A percentile compares a stretch with the other conserved stretches of the same genome.
Evolutionary conservation across 495 filamentous ascomycete genomes (phyloP).

Genomic region (Achaetomiella virescens): DNA sequence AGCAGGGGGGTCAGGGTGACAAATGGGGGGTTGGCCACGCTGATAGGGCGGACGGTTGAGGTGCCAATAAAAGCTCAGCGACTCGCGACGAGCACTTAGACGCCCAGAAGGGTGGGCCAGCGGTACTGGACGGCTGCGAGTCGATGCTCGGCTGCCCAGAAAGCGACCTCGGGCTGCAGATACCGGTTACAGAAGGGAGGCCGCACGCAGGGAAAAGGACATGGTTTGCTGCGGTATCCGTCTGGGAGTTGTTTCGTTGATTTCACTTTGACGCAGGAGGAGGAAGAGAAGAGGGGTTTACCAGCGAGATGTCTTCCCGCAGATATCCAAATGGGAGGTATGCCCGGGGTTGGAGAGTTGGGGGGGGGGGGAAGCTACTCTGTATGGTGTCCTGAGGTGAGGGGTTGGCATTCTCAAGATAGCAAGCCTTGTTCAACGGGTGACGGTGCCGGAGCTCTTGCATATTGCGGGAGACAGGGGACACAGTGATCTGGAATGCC

Average conservation of each 20-base stretch:
- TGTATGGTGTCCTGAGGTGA: background rate
- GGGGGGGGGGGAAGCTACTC: background rate
- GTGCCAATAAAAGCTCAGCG: slow-evolving; percentile 30
- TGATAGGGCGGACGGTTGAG: slow-evolving; percentile 29
- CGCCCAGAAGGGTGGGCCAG: slow-evolving; percentile 29
- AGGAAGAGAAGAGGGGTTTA: background rate
- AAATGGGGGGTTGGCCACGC: slow-evolving; percentile 11
- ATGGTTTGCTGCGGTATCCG: slow-evolving; percentile 18
- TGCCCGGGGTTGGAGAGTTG: slow-evolving; percentile 5
- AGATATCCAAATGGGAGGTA: slow-evolving; percentile 9
- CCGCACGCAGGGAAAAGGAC: slow-evolving; percentile 2
- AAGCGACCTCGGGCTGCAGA: slow-evolving; percentile 22
- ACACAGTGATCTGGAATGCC: background rate
- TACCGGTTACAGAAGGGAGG: slow-evolving; percentile 15
- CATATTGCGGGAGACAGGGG: slow-evolving; percentile 9
- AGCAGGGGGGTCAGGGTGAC: slow-evolving; percentile 18
- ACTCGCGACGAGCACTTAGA: slow-evolving; percentile 33
- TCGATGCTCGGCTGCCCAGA: slow-evolving; percentile 23
- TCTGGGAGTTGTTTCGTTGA: slow-evolving; percentile 2
- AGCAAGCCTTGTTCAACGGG: slow-evolving; percentile 7
- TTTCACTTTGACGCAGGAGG: background rate
- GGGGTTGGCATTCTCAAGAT: slow-evolving; percentile 20
- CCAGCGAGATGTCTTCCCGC: slow-evolving; percentile 6
- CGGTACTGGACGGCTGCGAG: slow-evolving; percentile 24
- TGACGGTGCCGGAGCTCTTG: slow-evolving; percentile 13